phyloP scores from a whole-genome alignment of 2,329 filamentous ascomycete species.

The Aureobasidium sp. region DNA sequence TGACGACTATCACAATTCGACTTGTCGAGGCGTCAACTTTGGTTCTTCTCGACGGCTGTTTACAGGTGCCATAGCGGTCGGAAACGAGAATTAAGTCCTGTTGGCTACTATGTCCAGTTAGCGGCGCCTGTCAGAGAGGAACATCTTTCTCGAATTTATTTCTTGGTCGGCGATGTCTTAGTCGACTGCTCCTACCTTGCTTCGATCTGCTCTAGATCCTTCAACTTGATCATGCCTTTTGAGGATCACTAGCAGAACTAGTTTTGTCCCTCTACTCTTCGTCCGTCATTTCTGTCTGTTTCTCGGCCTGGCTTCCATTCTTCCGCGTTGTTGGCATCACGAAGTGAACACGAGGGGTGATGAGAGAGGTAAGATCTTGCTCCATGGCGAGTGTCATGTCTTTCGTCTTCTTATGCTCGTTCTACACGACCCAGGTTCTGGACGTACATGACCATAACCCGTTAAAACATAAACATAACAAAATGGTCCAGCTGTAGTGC shows the following conservation, averaged over 20 bases:
- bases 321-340: too few relatives aligned
- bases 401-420: neutral
- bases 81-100: neutral
- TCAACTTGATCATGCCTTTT: neutral
- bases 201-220: neutral
- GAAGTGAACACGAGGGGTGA: neutral
- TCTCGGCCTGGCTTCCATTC: neutral
- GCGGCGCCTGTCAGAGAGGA: neutral
- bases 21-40: neutral
- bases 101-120: neutral
- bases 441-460: neutral
- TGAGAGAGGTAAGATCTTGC: neutral
- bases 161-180: neutral
- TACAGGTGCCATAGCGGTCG: neutral
- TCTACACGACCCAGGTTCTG: neutral
- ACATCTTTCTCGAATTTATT: neutral
- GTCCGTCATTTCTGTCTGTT: neutral
- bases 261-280: too few relatives aligned
- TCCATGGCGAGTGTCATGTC: neutral
- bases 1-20: neutral
- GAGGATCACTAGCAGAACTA: too few relatives aligned
- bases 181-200: neutral
- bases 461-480: conserved; percentile 37
- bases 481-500: conserved; percentile 37
- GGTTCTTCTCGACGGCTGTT: neutral